Conservation (phyloP, 1,284 basidiomycete species). For the Leccinum angustisporum region DNA sequence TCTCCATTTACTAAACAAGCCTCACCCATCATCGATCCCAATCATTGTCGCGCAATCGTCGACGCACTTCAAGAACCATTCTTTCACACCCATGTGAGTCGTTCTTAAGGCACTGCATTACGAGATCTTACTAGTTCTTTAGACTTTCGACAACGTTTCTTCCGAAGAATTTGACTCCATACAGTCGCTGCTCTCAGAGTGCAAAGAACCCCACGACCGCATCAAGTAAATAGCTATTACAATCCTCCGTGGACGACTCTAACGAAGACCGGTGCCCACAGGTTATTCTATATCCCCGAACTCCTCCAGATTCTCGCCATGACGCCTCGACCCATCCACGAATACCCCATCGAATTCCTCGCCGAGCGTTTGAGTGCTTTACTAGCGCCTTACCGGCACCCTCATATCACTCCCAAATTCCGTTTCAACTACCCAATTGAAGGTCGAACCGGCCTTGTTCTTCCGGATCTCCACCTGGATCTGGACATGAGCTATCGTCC, state of each 20-base stretch:
- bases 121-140: neutral
- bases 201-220: neutral
- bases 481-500: too few relatives aligned
- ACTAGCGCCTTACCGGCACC: too few relatives aligned
- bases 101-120: neutral
- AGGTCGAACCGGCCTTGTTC: too few relatives aligned
- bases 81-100: neutral
- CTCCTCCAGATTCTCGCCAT: too few relatives aligned
- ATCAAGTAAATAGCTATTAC: neutral
- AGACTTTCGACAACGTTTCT: neutral
- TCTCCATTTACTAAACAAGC: neutral
- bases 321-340: too few relatives aligned
- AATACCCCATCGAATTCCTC: too few relatives aligned
- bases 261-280: neutral
- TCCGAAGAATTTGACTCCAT: neutral
- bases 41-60: neutral
- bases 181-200: neutral
- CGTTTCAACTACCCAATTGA: too few relatives aligned
- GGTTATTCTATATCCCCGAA: too few relatives aligned
- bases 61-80: neutral
- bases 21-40: neutral
- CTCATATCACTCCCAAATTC: too few relatives aligned
- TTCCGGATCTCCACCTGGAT: too few relatives aligned
- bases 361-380: too few relatives aligned
- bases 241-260: neutral